Conservation (phyloP, 176 grass and related monocot species). For the Carex myosuroides region DNA sequence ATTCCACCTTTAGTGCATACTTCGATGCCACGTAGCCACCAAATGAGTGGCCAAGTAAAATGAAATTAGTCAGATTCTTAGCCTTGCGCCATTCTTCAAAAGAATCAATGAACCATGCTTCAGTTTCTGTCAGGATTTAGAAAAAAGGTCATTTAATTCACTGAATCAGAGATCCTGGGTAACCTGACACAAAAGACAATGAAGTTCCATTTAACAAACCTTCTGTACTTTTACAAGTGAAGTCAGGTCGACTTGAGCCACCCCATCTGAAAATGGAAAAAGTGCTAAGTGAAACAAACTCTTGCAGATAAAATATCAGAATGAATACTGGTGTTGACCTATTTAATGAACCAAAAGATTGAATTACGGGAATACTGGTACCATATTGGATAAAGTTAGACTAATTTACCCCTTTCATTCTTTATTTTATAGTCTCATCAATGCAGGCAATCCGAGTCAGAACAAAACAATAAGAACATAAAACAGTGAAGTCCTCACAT, state of each 20-base stretch:
- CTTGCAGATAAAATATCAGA: neutral
- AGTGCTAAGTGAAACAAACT: neutral
- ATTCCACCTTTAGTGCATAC: constrained; percentile 35
- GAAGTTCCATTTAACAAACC: constrained; percentile 17
- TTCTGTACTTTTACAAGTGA: constrained; percentile 55
- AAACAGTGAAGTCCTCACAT: neutral
- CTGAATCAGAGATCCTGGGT: neutral
- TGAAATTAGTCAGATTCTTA: constrained; percentile 44
- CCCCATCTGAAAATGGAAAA: constrained; percentile 42
- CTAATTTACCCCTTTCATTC: neutral
- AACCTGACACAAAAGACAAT: neutral
- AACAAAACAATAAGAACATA: neutral
- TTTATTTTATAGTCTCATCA: neutral
- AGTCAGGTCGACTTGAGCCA: constrained; percentile 49
- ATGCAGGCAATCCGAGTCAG: neutral
- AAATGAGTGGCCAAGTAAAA: constrained; percentile 43
- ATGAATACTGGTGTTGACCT: neutral
- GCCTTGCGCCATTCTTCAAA: constrained; percentile 45
- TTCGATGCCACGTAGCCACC: constrained; percentile 40
- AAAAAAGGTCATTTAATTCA: neutral
- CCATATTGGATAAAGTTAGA: neutral
- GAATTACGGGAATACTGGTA: neutral
- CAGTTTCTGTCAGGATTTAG: constrained; percentile 29
- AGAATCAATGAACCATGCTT: constrained; percentile 48
- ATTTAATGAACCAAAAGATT: neutral